phyloP scores from a whole-genome alignment of 2,329 filamentous ascomycete genomes.

The Aureobasidium lini region DNA sequence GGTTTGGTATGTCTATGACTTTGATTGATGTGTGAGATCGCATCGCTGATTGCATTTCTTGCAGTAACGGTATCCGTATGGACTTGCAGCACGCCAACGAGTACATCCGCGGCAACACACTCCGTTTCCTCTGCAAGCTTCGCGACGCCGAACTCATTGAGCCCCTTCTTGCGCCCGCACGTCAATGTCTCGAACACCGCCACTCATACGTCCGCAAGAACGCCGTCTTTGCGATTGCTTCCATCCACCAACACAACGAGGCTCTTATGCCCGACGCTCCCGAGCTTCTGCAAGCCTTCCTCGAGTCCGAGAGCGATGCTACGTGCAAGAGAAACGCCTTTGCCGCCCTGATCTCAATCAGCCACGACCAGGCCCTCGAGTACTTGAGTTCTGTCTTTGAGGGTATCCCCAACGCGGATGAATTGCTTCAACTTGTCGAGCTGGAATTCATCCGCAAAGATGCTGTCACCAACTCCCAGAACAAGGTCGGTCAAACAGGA shows the following conservation, averaged over 20 bases:
- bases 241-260: conserved; percentile 85
- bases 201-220: conserved; percentile 99
- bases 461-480: conserved; percentile 86
- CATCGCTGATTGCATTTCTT: neutral
- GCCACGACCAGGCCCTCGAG: conserved; percentile 82
- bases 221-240: conserved; percentile 87
- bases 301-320: conserved; percentile 82
- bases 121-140: conserved; percentile 94
- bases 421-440: conserved; percentile 85
- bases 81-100: conserved; percentile 97
- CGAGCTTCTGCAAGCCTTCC: conserved; percentile 82
- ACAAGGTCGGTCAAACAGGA: conserved; percentile 58
- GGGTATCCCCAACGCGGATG: conserved; percentile 86
- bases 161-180: conserved; percentile 84
- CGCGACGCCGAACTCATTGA: conserved; percentile 94
- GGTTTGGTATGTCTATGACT: conserved; percentile 63
- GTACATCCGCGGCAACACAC: conserved; percentile 95
- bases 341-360: conserved; percentile 80
- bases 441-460: conserved; percentile 97
- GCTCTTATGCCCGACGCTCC: conserved; percentile 90
- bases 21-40: neutral
- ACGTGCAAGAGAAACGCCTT: conserved; percentile 99
- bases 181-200: conserved; percentile 87
- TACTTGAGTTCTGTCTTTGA: conserved; percentile 89
- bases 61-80: conserved; percentile 93